phyloP scores from a whole-genome alignment of 805 yeast genomes.

The Kazachstania bromeliacearum region DNA sequence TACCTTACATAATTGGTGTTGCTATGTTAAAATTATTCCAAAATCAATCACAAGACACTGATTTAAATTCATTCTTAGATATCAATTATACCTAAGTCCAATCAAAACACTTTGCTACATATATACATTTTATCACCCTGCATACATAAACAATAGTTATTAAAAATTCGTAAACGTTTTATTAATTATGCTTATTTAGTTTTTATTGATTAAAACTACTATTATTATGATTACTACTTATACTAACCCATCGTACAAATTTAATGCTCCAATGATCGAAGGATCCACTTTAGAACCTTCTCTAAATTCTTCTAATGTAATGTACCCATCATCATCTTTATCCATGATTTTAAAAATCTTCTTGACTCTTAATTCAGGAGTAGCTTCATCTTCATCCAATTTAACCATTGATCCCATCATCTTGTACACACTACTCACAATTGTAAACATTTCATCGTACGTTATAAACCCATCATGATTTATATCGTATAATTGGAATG shows the following conservation, averaged over 20 bases:
- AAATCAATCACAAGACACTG: conserved; percentile 7
- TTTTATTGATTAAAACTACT: too few relatives aligned
- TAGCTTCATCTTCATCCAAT: conserved; percentile 77
- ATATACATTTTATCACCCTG: too few relatives aligned
- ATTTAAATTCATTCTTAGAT: conserved; percentile 16
- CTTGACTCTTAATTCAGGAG: conserved; percentile 80
- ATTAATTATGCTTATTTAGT: too few relatives aligned
- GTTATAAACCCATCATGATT: conserved; percentile 68
- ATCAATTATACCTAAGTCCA: conserved; percentile 5
- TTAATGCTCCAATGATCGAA: conserved; percentile 64
- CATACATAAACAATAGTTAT: too few relatives aligned
- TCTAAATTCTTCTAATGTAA: conserved; percentile 77
- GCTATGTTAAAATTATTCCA: conserved; percentile 40
- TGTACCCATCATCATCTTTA: conserved; percentile 57
- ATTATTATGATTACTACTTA: conserved; percentile 21
- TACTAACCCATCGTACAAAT: conserved; percentile 72
- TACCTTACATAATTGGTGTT: conserved; percentile 40
- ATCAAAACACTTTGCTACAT: too few relatives aligned
- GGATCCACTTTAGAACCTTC: conserved; percentile 74
- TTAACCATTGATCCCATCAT: conserved; percentile 95
- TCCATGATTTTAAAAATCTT: conserved; percentile 72
- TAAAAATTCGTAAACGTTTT: too few relatives aligned
- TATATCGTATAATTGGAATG: conserved; percentile 78
- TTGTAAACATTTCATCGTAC: conserved; percentile 69
- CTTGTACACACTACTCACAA: conserved; percentile 76